phyloP scores from a whole-genome alignment of 169 alveolate species.

The Cryptosporidium ryanae region DNA sequence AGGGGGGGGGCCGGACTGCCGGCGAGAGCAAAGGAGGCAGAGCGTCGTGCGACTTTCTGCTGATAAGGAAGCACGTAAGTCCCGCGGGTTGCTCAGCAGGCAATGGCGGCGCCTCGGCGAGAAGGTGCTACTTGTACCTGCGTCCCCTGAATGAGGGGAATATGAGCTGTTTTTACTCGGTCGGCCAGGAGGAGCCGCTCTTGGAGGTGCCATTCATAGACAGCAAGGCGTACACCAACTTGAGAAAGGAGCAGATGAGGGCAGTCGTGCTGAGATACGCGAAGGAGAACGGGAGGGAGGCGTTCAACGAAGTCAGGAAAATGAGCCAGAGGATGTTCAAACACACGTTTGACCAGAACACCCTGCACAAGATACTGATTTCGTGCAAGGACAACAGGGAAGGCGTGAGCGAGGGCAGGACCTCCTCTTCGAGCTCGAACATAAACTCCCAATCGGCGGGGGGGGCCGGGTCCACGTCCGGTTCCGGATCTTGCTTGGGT shows the following conservation, averaged over 20 bases:
- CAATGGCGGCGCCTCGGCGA: neutral
- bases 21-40: conserved; percentile 16
- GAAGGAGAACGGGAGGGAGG: conserved; percentile 34
- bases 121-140: conserved; percentile 19
- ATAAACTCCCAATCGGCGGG: neutral
- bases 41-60: conserved; percentile 41
- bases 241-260: conserved; percentile 57
- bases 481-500: neutral
- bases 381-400: conserved; percentile 67
- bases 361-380: conserved; percentile 43
- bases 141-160: conserved; percentile 55
- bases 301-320: conserved; percentile 26
- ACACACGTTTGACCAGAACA: conserved; percentile 49
- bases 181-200: conserved; percentile 90
- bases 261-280: conserved; percentile 59
- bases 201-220: conserved; percentile 84
- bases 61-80: conserved; percentile 30
- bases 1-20: conserved; percentile 36
- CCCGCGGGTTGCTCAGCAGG: neutral
- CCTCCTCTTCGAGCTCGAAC: neutral
- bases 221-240: conserved; percentile 30
- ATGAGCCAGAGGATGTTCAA: conserved; percentile 40
- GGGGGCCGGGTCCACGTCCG: conserved; percentile 2
- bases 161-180: conserved; percentile 81
- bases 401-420: neutral